Evolutionary conservation across 1,139 yeast genomes (phyloP), one percentile per base, ranked within the genome.

Genomic region (Taphrina sp.): DNA sequence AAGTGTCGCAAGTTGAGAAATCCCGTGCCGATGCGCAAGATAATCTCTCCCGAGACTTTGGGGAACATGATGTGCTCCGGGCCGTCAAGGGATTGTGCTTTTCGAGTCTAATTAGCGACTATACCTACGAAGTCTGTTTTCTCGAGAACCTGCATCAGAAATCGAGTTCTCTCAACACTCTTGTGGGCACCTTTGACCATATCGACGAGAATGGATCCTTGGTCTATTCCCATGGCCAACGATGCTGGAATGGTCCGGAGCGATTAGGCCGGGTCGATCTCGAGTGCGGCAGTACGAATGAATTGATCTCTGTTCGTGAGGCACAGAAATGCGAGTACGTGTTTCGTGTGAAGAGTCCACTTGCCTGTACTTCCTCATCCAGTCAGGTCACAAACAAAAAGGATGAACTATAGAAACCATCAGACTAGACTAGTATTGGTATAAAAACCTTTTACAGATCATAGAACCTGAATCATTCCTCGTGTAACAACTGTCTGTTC

Each of bases 211-310:
- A 71, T 7, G 61, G 77, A 37, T 70, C 68, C 8, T 68, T 82
- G 17, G 69, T 70, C 26, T 90, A 52, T 38, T n/a, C 57, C 3
- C 68, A 74, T 31, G 99, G 99, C n/a, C 82, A 82, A 51, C 77
- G 77, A 65, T 94, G 99, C 69, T 92, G 98, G 96, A 87, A 89
- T 67, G 98, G 98, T 0, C 97, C 97, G 2, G 69, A 73, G 26
- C 79, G 99, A 67, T 77, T 83, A 33, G 90, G 89, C 0, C 71
- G 70, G 8, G 82, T 87, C 2, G 74, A 75, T 24, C 67, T 92
- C 59, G 72, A 73, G 19, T 94, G 99, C 70, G 95, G 95, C 0
- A 67, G 72, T 2, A 71, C 73, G 1, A 72, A 78, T 42, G 74
- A 76, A 59, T 72, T 94, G 28, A 56, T 81, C 26, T 70, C 81